These are phyloP conservation scores for Tricholoma flavovirens DNA, from an alignment of 768 basidiomycete species.

Conservation along the genomic window DNA sequence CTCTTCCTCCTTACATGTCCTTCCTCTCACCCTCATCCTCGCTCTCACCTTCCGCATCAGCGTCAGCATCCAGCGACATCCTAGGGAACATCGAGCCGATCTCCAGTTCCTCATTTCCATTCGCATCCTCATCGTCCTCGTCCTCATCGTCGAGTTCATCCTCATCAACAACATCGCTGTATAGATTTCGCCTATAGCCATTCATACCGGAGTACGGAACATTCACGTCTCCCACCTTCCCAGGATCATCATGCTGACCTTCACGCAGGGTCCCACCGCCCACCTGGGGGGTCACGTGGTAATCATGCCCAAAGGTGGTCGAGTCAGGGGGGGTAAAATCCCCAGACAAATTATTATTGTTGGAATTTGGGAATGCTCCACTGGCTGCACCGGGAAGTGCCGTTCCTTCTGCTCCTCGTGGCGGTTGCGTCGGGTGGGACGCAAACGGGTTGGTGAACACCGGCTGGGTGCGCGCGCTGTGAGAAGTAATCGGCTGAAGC, in stretches of 20 bases:
- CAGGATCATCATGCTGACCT: not conserved
- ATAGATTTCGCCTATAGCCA: not conserved
- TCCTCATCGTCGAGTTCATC: not conserved
- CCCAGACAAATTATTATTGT: not conserved
- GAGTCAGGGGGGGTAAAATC: not conserved
- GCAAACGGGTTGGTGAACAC: constrained; percentile 2
- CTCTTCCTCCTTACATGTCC: no score
- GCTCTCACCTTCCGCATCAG: not conserved
- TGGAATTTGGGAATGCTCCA: not conserved
- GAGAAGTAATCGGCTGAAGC: not conserved
- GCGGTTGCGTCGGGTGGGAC: not conserved
- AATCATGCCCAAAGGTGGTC: not conserved
- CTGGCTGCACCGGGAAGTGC: not conserved
- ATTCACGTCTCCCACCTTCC: not conserved
- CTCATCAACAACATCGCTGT: not conserved
- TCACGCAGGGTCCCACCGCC: not conserved
- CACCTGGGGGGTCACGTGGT: not conserved
- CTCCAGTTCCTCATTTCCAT: not conserved
- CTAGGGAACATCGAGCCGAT: not conserved
- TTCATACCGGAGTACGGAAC: no score
- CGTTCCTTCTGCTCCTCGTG: not conserved
- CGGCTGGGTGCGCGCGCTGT: not conserved
- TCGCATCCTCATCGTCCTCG: not conserved
- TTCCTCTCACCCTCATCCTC: no score
- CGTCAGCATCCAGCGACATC: constrained; percentile 1